Evolutionary conservation across 2,329 filamentous ascomycete species (phyloP).

Genomic region (Amphichorda felina): DNA sequence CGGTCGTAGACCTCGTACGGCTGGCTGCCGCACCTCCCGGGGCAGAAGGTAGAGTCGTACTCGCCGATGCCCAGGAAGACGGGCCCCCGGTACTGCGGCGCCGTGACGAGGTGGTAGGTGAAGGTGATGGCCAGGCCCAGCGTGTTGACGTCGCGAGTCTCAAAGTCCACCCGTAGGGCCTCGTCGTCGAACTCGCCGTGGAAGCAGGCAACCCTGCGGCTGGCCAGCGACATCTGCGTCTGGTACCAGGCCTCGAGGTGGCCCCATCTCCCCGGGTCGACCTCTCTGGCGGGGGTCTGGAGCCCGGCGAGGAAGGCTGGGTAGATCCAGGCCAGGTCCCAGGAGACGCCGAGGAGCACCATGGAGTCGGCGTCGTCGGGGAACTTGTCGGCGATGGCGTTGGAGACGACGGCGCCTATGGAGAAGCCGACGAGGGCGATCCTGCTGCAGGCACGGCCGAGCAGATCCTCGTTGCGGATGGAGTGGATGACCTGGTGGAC

Average conservation of each 20-base stretch:
- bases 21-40: constrained; percentile 5
- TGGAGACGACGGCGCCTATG: constrained; percentile 5
- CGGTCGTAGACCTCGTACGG: constrained; percentile 9
- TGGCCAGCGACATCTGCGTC: constrained; percentile 7
- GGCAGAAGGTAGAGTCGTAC: constrained; percentile 9
- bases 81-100: constrained; percentile 6
- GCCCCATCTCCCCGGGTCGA: constrained; percentile 8
- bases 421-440: constrained; percentile 5
- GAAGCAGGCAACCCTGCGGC: constrained; percentile 8
- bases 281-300: constrained; percentile 6
- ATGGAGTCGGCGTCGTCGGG: constrained; percentile 7
- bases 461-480: constrained; percentile 6
- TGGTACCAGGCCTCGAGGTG: constrained; percentile 6
- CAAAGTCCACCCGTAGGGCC: constrained; percentile 5
- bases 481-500: constrained; percentile 8
- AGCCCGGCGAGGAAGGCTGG: constrained; percentile 9
- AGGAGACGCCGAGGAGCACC: constrained; percentile 7
- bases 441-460: constrained; percentile 5
- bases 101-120: constrained; percentile 8
- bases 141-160: constrained; percentile 9
- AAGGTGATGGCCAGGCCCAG: constrained; percentile 9
- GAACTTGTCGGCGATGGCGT: constrained; percentile 6
- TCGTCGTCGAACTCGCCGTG: constrained; percentile 7
- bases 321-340: constrained; percentile 7
- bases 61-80: constrained; percentile 9